Evolutionary conservation across 768 basidiomycete species (phyloP).

Genomic region (Punctularia strigosozonata): DNA sequence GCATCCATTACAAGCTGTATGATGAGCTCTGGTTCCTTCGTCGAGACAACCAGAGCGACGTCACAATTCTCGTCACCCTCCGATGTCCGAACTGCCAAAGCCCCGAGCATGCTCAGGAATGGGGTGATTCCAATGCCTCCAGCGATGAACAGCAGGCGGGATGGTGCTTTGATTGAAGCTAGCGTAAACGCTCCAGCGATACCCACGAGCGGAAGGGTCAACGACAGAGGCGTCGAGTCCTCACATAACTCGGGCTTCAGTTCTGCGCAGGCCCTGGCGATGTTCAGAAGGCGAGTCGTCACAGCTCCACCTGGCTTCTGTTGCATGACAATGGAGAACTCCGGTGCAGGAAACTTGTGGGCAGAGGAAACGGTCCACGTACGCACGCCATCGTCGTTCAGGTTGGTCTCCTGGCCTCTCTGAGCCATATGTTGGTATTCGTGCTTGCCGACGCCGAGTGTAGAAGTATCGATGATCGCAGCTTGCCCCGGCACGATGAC

Average conservation of each 20-base stretch:
- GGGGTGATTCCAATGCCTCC: conserved; percentile 59
- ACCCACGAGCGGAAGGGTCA: conserved; percentile 37
- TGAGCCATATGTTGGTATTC: conserved; percentile 42
- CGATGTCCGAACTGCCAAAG: conserved; percentile 7
- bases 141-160: conserved; percentile 39
- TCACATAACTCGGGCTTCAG: conserved; percentile 27
- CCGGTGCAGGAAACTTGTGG: conserved; percentile 10
- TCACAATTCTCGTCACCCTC: conserved; percentile 21
- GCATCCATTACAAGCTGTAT: conserved; percentile 28
- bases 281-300: conserved; percentile 42
- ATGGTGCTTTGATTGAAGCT: conserved; percentile 7
- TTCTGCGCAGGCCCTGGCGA: conserved; percentile 30
- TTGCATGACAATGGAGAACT: conserved; percentile 42
- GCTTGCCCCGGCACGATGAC: conserved; percentile 32
- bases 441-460: conserved; percentile 30
- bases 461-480: conserved; percentile 39
- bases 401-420: conserved; percentile 25
- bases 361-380: conserved; percentile 50
- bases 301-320: conserved; percentile 39
- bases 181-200: conserved; percentile 41
- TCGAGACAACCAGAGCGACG: conserved; percentile 37
- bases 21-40: conserved; percentile 41
- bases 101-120: conserved; percentile 40
- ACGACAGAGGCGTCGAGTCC: conserved; percentile 24
- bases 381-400: conserved; percentile 52